Percentiles rank a stretch among this genome's conserved stretches.
Conservation (phyloP, 2,329 filamentous ascomycete species). For the Epichloe elymi region DNA sequence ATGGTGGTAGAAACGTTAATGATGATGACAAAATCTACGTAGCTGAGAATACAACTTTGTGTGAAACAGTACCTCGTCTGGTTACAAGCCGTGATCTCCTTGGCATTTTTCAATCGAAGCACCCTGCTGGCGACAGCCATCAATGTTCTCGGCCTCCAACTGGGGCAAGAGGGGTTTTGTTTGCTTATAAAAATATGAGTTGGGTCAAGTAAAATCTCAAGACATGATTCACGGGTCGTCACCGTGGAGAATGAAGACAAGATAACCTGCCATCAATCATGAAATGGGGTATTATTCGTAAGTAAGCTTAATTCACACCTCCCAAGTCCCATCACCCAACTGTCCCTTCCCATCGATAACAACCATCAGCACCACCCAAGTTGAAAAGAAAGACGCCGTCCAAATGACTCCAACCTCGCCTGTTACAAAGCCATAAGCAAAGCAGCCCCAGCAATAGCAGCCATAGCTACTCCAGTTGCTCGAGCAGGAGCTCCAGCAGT, state of each 20-base stretch:
- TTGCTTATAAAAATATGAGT: too few relatives aligned
- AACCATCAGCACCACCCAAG: background rate
- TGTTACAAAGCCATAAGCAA: constrained; percentile 16
- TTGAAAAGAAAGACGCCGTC: background rate
- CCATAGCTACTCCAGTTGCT: constrained; percentile 11
- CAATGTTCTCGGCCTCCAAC: too few relatives aligned
- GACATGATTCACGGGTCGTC: too few relatives aligned
- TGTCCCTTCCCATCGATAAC: background rate
- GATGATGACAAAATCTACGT: background rate
- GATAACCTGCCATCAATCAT: background rate
- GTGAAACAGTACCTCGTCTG: background rate
- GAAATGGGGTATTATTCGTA: background rate
- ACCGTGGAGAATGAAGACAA: too few relatives aligned
- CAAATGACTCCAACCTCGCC: background rate
- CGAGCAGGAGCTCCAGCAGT: constrained; percentile 15
- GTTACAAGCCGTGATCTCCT: too few relatives aligned
- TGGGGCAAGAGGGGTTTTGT: too few relatives aligned
- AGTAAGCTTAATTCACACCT: background rate
- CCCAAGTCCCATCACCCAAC: background rate
- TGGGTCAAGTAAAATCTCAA: too few relatives aligned
- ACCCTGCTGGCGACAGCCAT: too few relatives aligned
- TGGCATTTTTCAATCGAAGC: too few relatives aligned
- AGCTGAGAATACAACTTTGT: background rate
- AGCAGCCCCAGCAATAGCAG: constrained; percentile 16
- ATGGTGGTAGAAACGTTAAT: background rate